Evolutionary conservation across 805 yeast species (phyloP).

Genomic region (Candida sakaeoensis): DNA sequence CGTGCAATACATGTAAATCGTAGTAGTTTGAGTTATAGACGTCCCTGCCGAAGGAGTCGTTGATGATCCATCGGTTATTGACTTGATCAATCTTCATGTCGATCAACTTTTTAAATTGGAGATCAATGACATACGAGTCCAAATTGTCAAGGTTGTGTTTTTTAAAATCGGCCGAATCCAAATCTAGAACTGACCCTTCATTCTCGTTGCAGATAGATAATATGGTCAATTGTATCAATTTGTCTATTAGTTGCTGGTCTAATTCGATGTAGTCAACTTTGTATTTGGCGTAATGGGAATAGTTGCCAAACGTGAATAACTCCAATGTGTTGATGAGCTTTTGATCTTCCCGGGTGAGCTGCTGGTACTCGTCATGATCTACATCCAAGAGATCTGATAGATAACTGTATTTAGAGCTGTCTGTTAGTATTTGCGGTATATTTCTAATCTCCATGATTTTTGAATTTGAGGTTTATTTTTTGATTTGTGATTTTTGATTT

Average conservation of each 20-base stretch:
- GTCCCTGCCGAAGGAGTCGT: conserved; percentile 19
- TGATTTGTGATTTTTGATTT: not conserved
- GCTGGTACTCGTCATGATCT: not conserved
- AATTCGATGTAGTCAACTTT: conserved; percentile 14
- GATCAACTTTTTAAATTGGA: conserved; percentile 23
- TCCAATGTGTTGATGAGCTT: conserved; percentile 26
- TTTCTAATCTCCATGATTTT: conserved; percentile 2
- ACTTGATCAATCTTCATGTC: conserved; percentile 27
- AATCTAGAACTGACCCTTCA: conserved; percentile 2
- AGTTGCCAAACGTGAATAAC: conserved; percentile 36
- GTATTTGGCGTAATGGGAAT: conserved; percentile 21
- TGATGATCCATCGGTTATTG: conserved; percentile 13
- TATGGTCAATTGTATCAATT: conserved; percentile 27
- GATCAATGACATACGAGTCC: conserved; percentile 20
- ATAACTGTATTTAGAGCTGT: conserved; percentile 9
- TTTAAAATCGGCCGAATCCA: not conserved
- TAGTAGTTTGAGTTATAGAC: conserved; percentile 23
- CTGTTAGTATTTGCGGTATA: conserved; percentile 1
- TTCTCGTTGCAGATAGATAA: conserved; percentile 18
- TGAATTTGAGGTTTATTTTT: not conserved
- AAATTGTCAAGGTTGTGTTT: conserved; percentile 9
- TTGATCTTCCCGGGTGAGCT: conserved; percentile 1
- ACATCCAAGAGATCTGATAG: conserved; percentile 5
- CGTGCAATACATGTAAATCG: conserved; percentile 21
- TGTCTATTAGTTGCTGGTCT: conserved; percentile 12